A percentile compares a stretch with the other conserved stretches of the same genome.
phyloP scores from a whole-genome alignment of 23 red algal species.

The Gracilariopsis chorda region DNA sequence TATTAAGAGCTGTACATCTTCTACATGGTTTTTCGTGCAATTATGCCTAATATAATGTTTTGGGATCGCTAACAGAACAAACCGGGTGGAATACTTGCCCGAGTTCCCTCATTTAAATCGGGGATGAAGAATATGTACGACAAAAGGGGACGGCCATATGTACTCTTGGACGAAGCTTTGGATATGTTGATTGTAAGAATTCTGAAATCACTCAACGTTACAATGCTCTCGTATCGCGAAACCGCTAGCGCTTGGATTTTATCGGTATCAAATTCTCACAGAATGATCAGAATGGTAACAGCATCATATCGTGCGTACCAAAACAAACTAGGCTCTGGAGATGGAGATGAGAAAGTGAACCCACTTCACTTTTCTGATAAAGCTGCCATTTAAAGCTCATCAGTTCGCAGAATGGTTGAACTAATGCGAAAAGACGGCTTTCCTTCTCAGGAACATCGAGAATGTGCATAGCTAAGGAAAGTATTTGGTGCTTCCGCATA shows the following conservation, averaged over 20 bases:
- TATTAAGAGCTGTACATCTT: constrained; percentile 16
- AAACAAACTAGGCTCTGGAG: neutral
- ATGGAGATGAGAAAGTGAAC: too few relatives aligned
- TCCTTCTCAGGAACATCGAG: neutral
- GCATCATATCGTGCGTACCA: neutral
- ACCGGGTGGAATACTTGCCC: neutral
- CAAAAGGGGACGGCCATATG: neutral
- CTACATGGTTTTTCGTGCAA: neutral
- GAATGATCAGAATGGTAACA: neutral
- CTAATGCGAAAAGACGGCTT: neutral
- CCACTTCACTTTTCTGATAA: neutral
- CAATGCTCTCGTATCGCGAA: neutral
- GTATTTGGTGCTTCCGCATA: too few relatives aligned
- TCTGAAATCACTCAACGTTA: neutral
- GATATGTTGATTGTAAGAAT: neutral
- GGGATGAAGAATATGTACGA: neutral
- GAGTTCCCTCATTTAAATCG: neutral
- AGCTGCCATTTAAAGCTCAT: neutral
- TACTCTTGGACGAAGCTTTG: neutral
- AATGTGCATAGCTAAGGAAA: too few relatives aligned
- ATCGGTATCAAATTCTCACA: neutral
- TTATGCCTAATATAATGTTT: neutral
- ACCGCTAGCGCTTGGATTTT: neutral
- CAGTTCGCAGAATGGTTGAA: neutral
- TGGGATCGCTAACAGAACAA: neutral